Conservation (phyloP, 169 alveolate species). For the Babesia bovis region DNA sequence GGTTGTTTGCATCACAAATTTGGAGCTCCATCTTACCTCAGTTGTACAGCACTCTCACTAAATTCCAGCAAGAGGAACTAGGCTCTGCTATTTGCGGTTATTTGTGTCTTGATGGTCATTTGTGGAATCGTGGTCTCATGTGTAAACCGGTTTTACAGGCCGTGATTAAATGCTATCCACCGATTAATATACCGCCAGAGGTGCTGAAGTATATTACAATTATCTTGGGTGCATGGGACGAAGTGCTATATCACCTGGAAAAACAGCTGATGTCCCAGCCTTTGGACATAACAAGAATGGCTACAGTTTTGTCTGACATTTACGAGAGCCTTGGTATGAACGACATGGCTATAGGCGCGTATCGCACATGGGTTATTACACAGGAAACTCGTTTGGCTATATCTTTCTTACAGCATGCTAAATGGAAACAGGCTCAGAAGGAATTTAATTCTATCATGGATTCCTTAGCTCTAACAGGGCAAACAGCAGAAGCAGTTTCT, state of each 20-base stretch:
- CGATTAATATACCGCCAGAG: conserved; percentile 44
- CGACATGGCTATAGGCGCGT: conserved; percentile 63
- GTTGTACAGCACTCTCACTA: conserved; percentile 18
- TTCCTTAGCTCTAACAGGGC: conserved; percentile 53
- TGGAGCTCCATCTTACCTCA: conserved; percentile 44
- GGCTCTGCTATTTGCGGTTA: conserved; percentile 24
- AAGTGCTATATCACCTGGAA: conserved; percentile 43
- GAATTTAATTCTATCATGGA: conserved; percentile 63
- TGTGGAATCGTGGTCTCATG: conserved; percentile 6
- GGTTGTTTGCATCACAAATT: conserved; percentile 24
- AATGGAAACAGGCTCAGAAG: conserved; percentile 65
- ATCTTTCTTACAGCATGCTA: conserved; percentile 51
- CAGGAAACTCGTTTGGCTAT: conserved; percentile 63
- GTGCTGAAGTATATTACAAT: conserved; percentile 38
- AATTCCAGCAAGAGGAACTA: conserved; percentile 25
- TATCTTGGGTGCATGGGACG: conserved; percentile 31
- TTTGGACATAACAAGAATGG: conserved; percentile 56
- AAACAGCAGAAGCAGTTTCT: conserved; percentile 67
- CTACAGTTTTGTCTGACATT: conserved; percentile 56
- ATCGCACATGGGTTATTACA: conserved; percentile 64
- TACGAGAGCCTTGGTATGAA: conserved; percentile 35
- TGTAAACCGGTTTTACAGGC: conserved; percentile 23
- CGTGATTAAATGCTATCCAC: conserved; percentile 43
- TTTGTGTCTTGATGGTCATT: conserved; percentile 23
- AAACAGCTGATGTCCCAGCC: conserved; percentile 62